These are phyloP conservation scores for Ceratocystis harringtonii DNA, from an alignment of 2,329 filamentous ascomycete species.

Conservation along the genomic window DNA sequence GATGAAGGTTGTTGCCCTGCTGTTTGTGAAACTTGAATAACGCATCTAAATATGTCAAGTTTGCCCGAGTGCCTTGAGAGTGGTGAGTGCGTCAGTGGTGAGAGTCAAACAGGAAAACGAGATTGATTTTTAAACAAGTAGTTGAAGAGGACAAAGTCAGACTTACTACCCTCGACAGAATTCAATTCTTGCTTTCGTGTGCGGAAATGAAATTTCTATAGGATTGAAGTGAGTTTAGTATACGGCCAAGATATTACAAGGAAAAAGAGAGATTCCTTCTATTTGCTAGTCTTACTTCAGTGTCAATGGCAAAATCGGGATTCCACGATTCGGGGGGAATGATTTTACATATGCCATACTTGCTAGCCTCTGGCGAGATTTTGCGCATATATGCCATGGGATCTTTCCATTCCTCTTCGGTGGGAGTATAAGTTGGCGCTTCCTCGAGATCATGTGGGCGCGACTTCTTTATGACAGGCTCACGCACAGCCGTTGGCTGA, in stretches of 20 bases:
- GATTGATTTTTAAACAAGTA: neutral
- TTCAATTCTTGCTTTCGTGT: conserved; percentile 95
- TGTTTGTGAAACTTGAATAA: conserved; percentile 94
- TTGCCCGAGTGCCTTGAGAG: conserved; percentile 67
- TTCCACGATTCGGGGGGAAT: conserved; percentile 91
- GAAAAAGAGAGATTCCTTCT: conserved; percentile 1
- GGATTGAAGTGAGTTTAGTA: conserved; percentile 18
- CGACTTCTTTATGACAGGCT: conserved; percentile 59
- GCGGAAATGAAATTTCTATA: conserved; percentile 84
- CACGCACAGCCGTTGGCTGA: conserved; percentile 59
- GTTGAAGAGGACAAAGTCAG: neutral
- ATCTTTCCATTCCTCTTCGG: conserved; percentile 86
- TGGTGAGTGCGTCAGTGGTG: conserved; percentile 1
- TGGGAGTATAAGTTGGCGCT: conserved; percentile 80
- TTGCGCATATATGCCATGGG: conserved; percentile 88
- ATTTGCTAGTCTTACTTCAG: conserved; percentile 49
- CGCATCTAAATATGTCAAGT: conserved; percentile 89
- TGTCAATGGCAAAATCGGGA: conserved; percentile 89
- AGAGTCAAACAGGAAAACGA: neutral
- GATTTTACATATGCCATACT: conserved; percentile 90
- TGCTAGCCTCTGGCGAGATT: conserved; percentile 69
- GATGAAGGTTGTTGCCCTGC: conserved; percentile 82
- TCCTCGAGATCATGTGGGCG: conserved; percentile 76
- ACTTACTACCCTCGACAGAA: conserved; percentile 90
- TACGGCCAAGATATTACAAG: conserved; percentile 4